Evolutionary conservation across 2,329 filamentous ascomycete species (phyloP), one percentile per base, ranked within the genome.

Genomic region (Hypoxylon sp.): DNA sequence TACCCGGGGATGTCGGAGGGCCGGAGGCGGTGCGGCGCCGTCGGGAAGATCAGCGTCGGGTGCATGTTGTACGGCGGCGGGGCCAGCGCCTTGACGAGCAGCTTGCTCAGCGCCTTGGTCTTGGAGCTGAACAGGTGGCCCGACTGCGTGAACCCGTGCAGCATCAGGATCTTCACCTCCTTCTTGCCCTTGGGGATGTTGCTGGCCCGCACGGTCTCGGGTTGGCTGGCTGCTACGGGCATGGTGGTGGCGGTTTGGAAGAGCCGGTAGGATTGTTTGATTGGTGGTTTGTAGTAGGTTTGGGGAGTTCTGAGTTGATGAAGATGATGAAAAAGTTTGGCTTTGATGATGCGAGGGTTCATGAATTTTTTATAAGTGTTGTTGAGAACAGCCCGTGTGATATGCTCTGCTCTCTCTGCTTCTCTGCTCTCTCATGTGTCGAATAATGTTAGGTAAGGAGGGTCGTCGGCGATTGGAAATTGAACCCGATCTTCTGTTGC

Each of bases 141-240:
- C 19, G 90, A 95, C 78, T 97, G 93, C 5, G 93, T 96, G 81
- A 86, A 97, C 71, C 93, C 89, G 65, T 92, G 89, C 19, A 92
- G 79, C 87, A 91, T 90, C 32, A 92, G 77, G 57, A 92, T 86
- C 71, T 86, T 90, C 50, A 86, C 63, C 44, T 79, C 73, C 46
- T 69, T 78, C 70, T 79, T 81, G 27, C 63, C 70, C 46, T 69
- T 55, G 7, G 63, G 69, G 52, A 67, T 64, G 25, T 47, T 67
- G 69, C 3, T 48, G 12, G 27, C 26, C 15, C 27, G 34, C 5
- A 13, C 11, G 49, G 13, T n/a, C n/a, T n/a, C n/a, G n/a, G n/a
- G n/a, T n/a, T n/a, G n/a, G n/a, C n/a, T 29, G 51, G 5, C 25
- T 13, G 47, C 7, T n/a, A 40, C 12, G 9, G 46, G 37, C 45